These are phyloP conservation scores for Aspergillus luchuensis DNA, from an alignment of 2,329 filamentous ascomycete species.

Conservation along the genomic window DNA sequence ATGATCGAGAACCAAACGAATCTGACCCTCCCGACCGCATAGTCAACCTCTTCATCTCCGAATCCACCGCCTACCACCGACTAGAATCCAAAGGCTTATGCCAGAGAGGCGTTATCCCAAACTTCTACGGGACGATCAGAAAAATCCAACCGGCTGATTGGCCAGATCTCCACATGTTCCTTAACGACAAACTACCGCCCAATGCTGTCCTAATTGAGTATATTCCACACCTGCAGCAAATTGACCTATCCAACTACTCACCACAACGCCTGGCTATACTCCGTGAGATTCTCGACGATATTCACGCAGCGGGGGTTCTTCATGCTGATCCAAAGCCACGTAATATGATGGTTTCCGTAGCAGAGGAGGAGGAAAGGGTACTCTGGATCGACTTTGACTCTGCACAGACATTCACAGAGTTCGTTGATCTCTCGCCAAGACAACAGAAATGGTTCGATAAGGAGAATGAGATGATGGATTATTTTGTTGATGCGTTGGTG, in stretches of 20 bases:
- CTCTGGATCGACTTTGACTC: conserved; percentile 26
- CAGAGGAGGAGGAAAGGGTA: conserved; percentile 11
- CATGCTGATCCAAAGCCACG: conserved; percentile 21
- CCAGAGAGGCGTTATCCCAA: conserved; percentile 16
- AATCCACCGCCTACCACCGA: conserved; percentile 21
- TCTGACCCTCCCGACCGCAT: conserved; percentile 15
- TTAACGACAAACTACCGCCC: conserved; percentile 13
- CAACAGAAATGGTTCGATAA: conserved; percentile 13
- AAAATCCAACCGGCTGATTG: conserved; percentile 13
- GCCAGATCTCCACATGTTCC: conserved; percentile 18
- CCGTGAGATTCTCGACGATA: not conserved
- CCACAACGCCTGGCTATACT: too few species aligned
- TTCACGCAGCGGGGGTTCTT: conserved; percentile 17
- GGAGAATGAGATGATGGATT: conserved; percentile 19
- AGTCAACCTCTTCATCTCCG: conserved; percentile 19
- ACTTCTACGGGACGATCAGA: conserved; percentile 21
- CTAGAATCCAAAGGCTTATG: conserved; percentile 24
- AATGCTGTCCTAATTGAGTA: too few species aligned
- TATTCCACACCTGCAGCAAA: too few species aligned
- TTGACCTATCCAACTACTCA: too few species aligned
- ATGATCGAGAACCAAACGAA: conserved; percentile 7
- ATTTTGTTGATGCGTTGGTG: conserved; percentile 22
- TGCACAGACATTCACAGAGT: conserved; percentile 19
- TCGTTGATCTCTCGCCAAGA: not conserved
- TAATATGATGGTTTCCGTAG: conserved; percentile 21